A percentile compares a stretch with the other conserved stretches of the same genome.
phyloP scores from a whole-genome alignment of 805 yeast species.

The Limtongia smithiae region DNA sequence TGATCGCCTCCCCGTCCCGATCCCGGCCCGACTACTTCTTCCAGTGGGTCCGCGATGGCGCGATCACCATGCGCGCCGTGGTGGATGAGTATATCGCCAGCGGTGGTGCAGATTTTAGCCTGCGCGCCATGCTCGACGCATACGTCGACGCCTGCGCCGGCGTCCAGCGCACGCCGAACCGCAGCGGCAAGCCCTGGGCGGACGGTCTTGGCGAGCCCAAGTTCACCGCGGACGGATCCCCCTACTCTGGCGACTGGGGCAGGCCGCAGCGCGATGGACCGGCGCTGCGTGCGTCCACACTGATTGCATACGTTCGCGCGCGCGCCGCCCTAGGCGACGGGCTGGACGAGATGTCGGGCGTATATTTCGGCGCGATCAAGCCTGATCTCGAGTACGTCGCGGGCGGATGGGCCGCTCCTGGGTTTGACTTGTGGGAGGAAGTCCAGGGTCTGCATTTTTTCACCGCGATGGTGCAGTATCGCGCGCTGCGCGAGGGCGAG shows the following conservation, averaged over 20 bases:
- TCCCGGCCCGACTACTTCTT: constrained; percentile 72
- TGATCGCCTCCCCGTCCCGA: constrained; percentile 81
- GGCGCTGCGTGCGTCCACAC: constrained; percentile 68
- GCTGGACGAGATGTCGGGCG: constrained; percentile 43
- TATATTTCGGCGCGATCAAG: constrained; percentile 46
- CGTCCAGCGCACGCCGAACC: constrained; percentile 65
- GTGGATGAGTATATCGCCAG: constrained; percentile 52
- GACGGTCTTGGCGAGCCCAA: constrained; percentile 86
- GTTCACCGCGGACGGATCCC: constrained; percentile 60
- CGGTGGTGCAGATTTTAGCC: constrained; percentile 29
- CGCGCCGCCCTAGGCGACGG: constrained; percentile 39
- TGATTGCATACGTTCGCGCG: constrained; percentile 51
- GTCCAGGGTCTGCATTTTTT: constrained; percentile 70
- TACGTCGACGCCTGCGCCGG: constrained; percentile 57
- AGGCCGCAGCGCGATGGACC: constrained; percentile 97
- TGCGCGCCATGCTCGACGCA: constrained; percentile 45
- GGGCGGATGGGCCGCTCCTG: constrained; percentile 55
- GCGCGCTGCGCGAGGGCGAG: constrained; percentile 61
- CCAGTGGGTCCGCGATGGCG: constrained; percentile 90
- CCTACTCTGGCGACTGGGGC: constrained; percentile 76
- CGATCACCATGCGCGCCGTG: constrained; percentile 58
- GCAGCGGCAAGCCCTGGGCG: constrained; percentile 52
- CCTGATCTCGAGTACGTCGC: constrained; percentile 68
- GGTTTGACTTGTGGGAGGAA: constrained; percentile 97
- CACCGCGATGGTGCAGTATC: constrained; percentile 69